These are phyloP conservation scores for Luvunga scandens DNA, from an alignment of 345 rosid species.

Conservation along the genomic window DNA sequence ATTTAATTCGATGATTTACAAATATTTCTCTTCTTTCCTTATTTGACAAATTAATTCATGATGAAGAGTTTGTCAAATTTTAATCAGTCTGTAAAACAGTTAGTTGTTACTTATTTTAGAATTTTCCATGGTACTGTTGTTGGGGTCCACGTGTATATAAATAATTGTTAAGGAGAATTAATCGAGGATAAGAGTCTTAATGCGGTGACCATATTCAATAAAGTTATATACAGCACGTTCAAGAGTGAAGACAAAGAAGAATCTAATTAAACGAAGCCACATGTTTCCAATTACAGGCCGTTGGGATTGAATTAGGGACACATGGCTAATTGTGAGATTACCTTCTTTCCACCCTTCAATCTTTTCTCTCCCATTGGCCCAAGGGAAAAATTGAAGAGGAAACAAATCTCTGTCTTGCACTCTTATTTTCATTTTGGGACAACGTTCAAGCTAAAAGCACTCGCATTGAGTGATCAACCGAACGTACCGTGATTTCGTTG, in stretches of 20 bases:
- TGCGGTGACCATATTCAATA: background rate
- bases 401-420: slow-evolving; percentile 4
- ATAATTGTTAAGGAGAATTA: background rate
- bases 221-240: background rate
- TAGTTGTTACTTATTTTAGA: background rate
- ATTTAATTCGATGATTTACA: no score
- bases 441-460: background rate
- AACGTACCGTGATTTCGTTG: background rate
- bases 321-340: background rate
- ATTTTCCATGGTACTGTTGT: background rate
- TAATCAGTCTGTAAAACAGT: background rate
- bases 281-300: background rate
- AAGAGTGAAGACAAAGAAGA: background rate
- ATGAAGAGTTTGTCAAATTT: background rate
- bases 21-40: no score
- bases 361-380: background rate
- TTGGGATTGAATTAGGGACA: background rate
- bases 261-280: background rate
- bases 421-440: background rate
- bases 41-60: no score
- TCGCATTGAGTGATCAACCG: background rate
- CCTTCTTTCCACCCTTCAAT: background rate
- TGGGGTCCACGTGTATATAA: background rate
- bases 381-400: background rate
- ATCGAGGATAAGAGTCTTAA: background rate